Evolutionary conservation across 257 asterid species (phyloP), one percentile per base, ranked within the genome.

Genomic region (Gentiana macrophylla): DNA sequence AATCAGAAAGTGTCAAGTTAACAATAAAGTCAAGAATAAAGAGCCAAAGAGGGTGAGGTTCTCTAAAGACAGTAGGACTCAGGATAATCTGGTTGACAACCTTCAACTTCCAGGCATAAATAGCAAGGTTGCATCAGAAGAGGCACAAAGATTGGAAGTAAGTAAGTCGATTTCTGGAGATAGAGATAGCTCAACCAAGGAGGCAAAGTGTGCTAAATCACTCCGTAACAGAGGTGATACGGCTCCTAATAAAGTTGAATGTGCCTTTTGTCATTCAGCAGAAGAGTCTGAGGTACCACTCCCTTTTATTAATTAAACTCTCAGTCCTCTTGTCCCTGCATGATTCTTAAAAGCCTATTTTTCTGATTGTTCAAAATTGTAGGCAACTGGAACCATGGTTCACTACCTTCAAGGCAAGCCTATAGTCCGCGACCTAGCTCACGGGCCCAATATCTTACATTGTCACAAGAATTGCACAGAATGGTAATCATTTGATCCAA

Each of bases 351-450:
- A 38, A 44, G n/a, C 37, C 43, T 12, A 50, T 36, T 43, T 41
- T 4, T 13, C 45, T 55, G 8, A 1, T 8, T 57, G 33, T 32
- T 15, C 66, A 46, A 57, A 70, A 65, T 52, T 61, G 35, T 71
- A 87, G 98, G 84, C 71, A 60, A 80, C 96, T 54, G 98, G 95
- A 50, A 49, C 58, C 71, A 83, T 91, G 84, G 69, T 80, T 76
- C 84, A 81, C 78, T 91, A 80, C 62, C 69, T 74, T 55, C 72
- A 79, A 1, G 94, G 96, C 64, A 77, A 79, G 73, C 71, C 68
- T 10, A 82, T 75, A 54, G 55, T 58, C 32, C 79, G 71, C 24
- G 66, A 67, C 62, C 55, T 55, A 44, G 59, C 48, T 61, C 62
- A 77, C 74, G 69, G 61, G 61, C 61, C 71, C 56, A 62, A 72